Evolutionary conservation across 2,329 filamentous ascomycete species (phyloP), one percentile per base, ranked within the genome.

Genomic region (Berkeleyomyces rouxiae): DNA sequence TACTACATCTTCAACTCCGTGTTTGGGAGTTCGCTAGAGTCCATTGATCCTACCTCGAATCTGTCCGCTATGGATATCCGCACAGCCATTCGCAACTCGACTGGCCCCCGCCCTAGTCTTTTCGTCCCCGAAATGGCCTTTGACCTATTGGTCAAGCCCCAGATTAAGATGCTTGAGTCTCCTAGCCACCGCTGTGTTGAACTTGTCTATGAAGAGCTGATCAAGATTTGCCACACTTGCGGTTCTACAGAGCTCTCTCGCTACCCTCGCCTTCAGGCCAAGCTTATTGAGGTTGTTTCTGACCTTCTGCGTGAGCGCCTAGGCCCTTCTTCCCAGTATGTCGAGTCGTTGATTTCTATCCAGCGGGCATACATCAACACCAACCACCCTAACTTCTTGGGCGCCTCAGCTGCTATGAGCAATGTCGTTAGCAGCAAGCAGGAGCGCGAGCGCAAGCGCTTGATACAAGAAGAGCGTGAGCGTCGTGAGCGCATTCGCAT

Each of bases 1-100:
- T 97, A 97, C 77, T 96, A 97, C 75, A 96, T 97, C 68, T 97
- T 96, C 80, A 97, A 97, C 76, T 96, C 91, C 4, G 92, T 97
- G 51, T 99, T 97, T 73, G 93, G 93, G 64, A 96, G 92, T 74
- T 95, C 92, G 23, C 79, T 99, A 59, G 93, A 99, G 72, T 88
- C 90, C 31, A 96, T 99, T 68, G 92, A 99, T 69, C 93, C 93
- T 3, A 99, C 92, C 1, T 89, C 87, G 58, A 99, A 99, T 70
- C 84, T 99, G 65, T 93, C 93, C 5, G 88, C 92, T 11, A 83
- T 92, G 58, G 93, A 99, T 71, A 99, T 99, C 67, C 83, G 93
- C 71, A 99, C 93, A 10, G 93, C 93, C 3, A 99, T 99, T 68
- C 87, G 93, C 69, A 99, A 99, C 76, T 99, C 93, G 1, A 99